Evolutionary conservation across 2,329 filamentous ascomycete genomes (phyloP).

Genomic region (Plenodomus tracheiphilus): DNA sequence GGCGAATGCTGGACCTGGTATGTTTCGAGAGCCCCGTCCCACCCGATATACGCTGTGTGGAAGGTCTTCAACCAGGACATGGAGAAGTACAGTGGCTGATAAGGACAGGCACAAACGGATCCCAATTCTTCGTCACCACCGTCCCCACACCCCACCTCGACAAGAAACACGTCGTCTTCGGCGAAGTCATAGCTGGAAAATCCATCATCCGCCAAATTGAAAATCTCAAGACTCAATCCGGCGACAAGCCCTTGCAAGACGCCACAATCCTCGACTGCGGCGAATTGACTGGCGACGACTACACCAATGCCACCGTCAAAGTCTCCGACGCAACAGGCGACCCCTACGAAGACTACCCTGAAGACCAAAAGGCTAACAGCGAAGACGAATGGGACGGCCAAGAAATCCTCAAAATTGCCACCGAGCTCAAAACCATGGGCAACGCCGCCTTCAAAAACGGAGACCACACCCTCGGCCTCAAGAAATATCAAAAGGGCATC

Average conservation of each 20-base stretch:
- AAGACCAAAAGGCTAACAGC: constrained; percentile 64
- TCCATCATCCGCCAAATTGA: constrained; percentile 88
- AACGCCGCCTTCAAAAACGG: constrained; percentile 88
- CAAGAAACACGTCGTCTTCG: constrained; percentile 96
- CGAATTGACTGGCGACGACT: constrained; percentile 74
- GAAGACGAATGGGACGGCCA: constrained; percentile 64
- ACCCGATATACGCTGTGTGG: background rate
- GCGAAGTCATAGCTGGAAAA: constrained; percentile 91
- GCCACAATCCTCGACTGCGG: constrained; percentile 73
- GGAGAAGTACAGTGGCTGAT: background rate
- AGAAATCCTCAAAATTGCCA: constrained; percentile 76
- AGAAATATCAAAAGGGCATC: constrained; percentile 93
- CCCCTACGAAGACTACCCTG: constrained; percentile 92
- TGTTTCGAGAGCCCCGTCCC: constrained; percentile 30
- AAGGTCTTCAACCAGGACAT: background rate
- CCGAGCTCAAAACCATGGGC: constrained; percentile 86
- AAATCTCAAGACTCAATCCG: constrained; percentile 71
- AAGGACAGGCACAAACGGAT: constrained; percentile 80
- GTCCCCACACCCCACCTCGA: constrained; percentile 94
- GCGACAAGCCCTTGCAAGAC: constrained; percentile 77
- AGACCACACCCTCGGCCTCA: constrained; percentile 70
- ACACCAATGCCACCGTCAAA: constrained; percentile 68
- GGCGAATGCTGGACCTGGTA: constrained; percentile 94
- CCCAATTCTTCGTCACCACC: constrained; percentile 97
- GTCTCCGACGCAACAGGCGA: constrained; percentile 81